These are phyloP conservation scores for Fusarium armeniacum DNA, from an alignment of 2,329 filamentous ascomycete genomes.

Conservation along the genomic window DNA sequence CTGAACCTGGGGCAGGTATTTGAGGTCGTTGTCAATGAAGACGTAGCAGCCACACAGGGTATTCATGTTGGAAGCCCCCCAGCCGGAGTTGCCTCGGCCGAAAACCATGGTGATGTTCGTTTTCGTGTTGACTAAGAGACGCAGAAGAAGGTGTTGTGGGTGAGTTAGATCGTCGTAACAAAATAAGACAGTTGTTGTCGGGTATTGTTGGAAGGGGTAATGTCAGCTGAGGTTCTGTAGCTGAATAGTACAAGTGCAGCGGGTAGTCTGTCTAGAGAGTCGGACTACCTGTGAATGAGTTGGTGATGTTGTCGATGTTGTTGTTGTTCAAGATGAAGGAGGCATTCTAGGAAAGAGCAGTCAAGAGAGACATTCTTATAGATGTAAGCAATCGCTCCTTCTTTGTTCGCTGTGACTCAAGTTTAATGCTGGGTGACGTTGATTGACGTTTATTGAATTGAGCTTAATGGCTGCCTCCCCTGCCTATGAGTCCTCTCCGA, in stretches of 20 bases:
- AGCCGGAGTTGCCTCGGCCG: too few relatives aligned
- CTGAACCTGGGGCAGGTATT: slow-evolving; percentile 71
- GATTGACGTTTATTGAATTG: neutral
- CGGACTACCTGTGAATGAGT: neutral
- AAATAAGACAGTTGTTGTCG: neutral
- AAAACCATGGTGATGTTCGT: neutral
- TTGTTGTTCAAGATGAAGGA: neutral
- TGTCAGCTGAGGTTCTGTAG: neutral
- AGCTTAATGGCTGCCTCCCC: slow-evolving; percentile 26
- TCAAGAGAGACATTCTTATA: slow-evolving; percentile 19
- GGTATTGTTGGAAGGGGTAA: neutral
- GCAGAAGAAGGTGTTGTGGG: neutral
- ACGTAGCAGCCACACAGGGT: slow-evolving; percentile 56
- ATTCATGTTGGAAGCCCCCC: neutral
- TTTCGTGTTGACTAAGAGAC: neutral
- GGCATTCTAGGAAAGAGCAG: neutral
- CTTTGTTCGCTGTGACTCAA: slow-evolving; percentile 13
- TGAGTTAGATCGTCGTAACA: neutral
- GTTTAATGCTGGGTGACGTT: neutral
- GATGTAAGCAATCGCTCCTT: neutral
- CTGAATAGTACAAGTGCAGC: neutral
- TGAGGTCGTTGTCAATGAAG: slow-evolving; percentile 36
- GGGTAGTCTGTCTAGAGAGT: neutral
- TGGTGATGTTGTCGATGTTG: neutral
- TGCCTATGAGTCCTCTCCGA: slow-evolving; percentile 19